These are phyloP conservation scores for Myrmaecium sp. DNA, from an alignment of 2,329 filamentous ascomycete genomes.

Conservation along the genomic window DNA sequence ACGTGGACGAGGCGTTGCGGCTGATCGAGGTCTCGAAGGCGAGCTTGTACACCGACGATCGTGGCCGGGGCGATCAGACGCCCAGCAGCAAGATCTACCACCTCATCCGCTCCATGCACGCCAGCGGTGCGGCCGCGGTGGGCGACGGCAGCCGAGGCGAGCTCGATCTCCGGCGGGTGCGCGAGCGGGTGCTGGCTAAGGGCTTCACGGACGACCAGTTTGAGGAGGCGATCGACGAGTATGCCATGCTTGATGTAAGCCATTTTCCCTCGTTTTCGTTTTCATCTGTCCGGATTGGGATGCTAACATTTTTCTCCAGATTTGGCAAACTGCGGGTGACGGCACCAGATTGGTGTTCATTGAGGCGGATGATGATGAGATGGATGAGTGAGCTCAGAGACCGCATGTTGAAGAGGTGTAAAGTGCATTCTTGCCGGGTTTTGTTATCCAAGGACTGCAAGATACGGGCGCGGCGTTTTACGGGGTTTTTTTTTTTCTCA, in stretches of 20 bases:
- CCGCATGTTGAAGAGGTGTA: background rate
- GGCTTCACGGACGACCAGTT: conserved; percentile 95
- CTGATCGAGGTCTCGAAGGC: conserved; percentile 89
- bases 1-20: conserved; percentile 87
- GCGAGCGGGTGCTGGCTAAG: conserved; percentile 85
- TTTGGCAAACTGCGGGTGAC: conserved; percentile 39
- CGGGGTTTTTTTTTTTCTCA: no score
- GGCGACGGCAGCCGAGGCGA: conserved; percentile 57
- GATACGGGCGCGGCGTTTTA: no score
- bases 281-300: background rate
- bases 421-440: background rate
- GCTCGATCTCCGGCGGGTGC: conserved; percentile 72
- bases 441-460: no score
- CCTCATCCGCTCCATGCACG: conserved; percentile 74
- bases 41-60: conserved; percentile 58
- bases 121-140: conserved; percentile 65
- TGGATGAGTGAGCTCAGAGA: no score
- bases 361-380: conserved; percentile 29
- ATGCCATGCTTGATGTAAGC: conserved; percentile 77
- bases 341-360: conserved; percentile 38
- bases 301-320: conserved; percentile 22
- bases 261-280: conserved; percentile 3
- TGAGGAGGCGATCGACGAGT: conserved; percentile 71
- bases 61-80: conserved; percentile 51
- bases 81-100: conserved; percentile 87